phyloP scores from a whole-genome alignment of 768 basidiomycete genomes.

The Hericium coralloides region DNA sequence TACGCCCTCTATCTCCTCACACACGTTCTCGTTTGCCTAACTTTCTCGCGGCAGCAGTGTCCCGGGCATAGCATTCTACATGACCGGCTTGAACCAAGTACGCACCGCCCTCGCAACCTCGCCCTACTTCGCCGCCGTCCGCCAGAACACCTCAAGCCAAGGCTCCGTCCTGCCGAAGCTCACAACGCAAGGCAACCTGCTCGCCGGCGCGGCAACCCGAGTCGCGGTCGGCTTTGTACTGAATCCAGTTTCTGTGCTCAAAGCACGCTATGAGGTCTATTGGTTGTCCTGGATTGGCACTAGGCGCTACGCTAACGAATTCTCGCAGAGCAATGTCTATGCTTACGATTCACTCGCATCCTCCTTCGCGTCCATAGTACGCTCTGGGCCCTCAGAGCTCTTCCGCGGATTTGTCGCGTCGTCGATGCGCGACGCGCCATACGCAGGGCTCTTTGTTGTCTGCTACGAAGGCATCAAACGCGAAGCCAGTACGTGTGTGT shows the following conservation, averaged over 20 bases:
- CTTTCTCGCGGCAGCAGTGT: conserved; percentile 54
- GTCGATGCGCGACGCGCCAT: conserved; percentile 89
- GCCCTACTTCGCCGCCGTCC: conserved; percentile 49
- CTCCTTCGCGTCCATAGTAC: conserved; percentile 50
- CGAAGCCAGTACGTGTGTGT: conserved; percentile 43
- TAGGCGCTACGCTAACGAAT: background rate
- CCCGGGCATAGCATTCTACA: conserved; percentile 88
- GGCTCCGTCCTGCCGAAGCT: conserved; percentile 61
- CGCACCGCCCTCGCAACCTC: conserved; percentile 69
- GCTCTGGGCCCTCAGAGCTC: conserved; percentile 71
- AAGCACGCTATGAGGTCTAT: conserved; percentile 81
- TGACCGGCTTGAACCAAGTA: conserved; percentile 77
- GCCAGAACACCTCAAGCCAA: conserved; percentile 12
- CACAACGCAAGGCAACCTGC: conserved; percentile 68
- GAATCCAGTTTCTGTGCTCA: conserved; percentile 87
- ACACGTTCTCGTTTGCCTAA: background rate
- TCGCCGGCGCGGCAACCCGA: conserved; percentile 79
- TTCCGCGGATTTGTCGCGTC: conserved; percentile 83
- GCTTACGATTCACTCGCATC: conserved; percentile 52
- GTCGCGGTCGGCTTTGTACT: conserved; percentile 74
- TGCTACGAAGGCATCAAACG: conserved; percentile 84
- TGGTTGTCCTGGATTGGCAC: accelerated
- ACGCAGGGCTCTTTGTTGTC: conserved; percentile 84
- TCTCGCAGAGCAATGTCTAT: conserved; percentile 67
- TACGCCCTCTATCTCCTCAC: conserved; percentile 17